Base-by-base conservation (phyloP, 192 early-diverging fungal species). In the Coemansia aciculifera region DNA sequence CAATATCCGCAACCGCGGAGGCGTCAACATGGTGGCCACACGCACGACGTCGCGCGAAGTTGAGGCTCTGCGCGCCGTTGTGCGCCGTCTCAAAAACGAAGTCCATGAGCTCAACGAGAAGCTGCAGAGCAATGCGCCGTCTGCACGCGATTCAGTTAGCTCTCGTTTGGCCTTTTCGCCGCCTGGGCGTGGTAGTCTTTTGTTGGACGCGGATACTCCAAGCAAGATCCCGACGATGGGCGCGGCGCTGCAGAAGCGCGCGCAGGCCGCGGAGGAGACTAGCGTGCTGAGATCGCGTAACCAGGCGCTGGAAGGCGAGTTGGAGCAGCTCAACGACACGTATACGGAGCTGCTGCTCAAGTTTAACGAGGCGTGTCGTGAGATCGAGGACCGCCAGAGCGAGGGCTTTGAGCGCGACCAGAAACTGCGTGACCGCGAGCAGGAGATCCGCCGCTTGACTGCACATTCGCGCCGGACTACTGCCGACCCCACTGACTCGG, bases 1-100 rank as follows among this genome's bases (percentile, higher is more conserved):
- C 64, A 97, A 96, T 69, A 99, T 99, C 81, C 90, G 90, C 68
- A 99, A 99, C 81, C 86, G 87, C 54, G 91, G 90, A 29, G 88
- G 87, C 37, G 88, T 96, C 66, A 97, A 83, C 67, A 67, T 70
- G 62, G 81, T 75, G 6, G 23, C 72, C 0, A 56, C 68, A 29
- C 88, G 91, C 62, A 89, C 87, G 44, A n/a, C 57, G 7, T 59
- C 57, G 32, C 85, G 85, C 32, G 88, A 90, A 68, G 83, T 89
- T n/a, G 90, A 91, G 56, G 73, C 88, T 60, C 77, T 93, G 64
- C 88, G 89, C 37, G 70, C 78, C 11, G 77, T 87, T 64, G 88
- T 93, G 27, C 77, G 80, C 40, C 86, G 88, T 46, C 84, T 93
- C 43, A 87, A 86, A 60, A 46, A 46, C 36, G 86, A 91, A 51